Percentiles rank a stretch among this genome's conserved stretches.
These are phyloP conservation scores for Fraxinus albicans DNA, from an alignment of 305 asterid species.

Conservation along the genomic window DNA sequence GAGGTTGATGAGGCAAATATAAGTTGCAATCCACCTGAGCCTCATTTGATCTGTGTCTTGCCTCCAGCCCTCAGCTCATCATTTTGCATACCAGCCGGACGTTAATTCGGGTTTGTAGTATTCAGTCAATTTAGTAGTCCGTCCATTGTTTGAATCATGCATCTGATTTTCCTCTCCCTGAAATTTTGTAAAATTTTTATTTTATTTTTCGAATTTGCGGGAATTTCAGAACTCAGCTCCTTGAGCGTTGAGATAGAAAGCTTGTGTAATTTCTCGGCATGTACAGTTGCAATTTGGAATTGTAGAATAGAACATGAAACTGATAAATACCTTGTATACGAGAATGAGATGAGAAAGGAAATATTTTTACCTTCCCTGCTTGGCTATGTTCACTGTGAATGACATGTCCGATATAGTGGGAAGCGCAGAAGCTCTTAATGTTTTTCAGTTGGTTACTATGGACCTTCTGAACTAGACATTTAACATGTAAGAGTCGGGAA, in stretches of 20 bases:
- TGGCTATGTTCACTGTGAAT: neutral
- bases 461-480: neutral
- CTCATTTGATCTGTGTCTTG: constrained; percentile 85
- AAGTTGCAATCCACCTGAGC: constrained; percentile 95
- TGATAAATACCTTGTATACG: constrained; percentile 21
- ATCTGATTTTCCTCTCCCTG: constrained; percentile 13
- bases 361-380: constrained; percentile 2
- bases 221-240: constrained; percentile 11
- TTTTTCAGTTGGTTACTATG: neutral
- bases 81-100: constrained; percentile 75
- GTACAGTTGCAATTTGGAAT: constrained; percentile 31
- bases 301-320: constrained; percentile 21
- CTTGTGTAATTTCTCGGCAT: constrained; percentile 19
- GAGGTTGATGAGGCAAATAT: constrained; percentile 63
- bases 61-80: constrained; percentile 97
- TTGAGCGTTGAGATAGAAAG: constrained; percentile 27
- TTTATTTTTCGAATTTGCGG: neutral
- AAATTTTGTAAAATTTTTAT: constrained; percentile 36
- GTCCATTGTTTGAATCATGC: constrained; percentile 9
- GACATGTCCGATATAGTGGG: neutral
- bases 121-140: neutral
- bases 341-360: constrained; percentile 16
- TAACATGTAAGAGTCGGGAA: neutral
- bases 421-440: neutral
- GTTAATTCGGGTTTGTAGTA: constrained; percentile 17